Base-by-base conservation (phyloP, 345 rosid genomes). In the Aurinia saxatilis region DNA sequence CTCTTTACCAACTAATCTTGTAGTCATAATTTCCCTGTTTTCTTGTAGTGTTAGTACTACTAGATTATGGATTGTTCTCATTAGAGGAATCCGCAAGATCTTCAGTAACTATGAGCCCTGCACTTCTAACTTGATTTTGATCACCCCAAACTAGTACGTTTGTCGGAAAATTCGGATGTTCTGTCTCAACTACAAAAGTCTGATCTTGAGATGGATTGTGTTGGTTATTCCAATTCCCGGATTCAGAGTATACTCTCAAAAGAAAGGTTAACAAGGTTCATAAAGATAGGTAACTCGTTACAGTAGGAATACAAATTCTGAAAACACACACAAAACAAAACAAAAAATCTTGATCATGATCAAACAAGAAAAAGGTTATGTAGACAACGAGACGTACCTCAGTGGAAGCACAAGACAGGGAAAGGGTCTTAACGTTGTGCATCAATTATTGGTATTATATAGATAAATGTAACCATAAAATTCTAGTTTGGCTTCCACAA, bases 101-200 rank as follows among this genome's bases (percentile, higher is more conserved):
- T 54, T 76, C 80, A 27, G 78, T 82, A 71, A 78, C 68, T 23
- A 65, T 38, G 54, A 70, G 60, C 27, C 67, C 64, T 8, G 76
- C 73, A 10, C 76, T 72, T 65, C 80, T 81, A 44, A 84, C 84
- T 44, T 74, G 91, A 73, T 69, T 76, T 41, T 82, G 78, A 51
- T 79, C 81, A 3, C 89, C 96, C 93, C 91, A 84, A 69, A 87
- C 81, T 82, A 90, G 52, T 50, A 87, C 85, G 66, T 87, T 91
- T 8, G 97, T 87, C 2, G 96, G 88, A 30, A 85, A 87, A 57
- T 65, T 73, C 46, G 77, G 75, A 68, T 86, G 65, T 15, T 87
- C 90, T 12, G 65, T 31, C 3, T 68, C 83, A 59, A 79, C 70
- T 30, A 25, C 71, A 62, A 53, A 52, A 73, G 45, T 56, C 21